Evolutionary conservation across 2,329 filamentous ascomycete species (phyloP), one percentile per base, ranked within the genome.

Genomic region (Fusarium subtropicale): DNA sequence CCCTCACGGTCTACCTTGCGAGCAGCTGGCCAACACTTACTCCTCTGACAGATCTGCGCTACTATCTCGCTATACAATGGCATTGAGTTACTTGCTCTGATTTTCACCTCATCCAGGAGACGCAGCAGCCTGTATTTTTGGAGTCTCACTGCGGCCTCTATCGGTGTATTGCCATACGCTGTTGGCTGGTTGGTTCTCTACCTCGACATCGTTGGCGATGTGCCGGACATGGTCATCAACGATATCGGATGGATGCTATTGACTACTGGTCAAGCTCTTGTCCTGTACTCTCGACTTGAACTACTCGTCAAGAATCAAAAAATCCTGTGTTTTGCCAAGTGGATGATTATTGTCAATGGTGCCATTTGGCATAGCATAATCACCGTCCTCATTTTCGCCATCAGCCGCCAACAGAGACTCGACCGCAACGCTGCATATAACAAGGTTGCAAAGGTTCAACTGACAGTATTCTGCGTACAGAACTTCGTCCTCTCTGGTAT

Each of bases 251-350:
- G 67, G 67, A 57, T 68, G 11, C 67, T 71, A 18, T 18, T 71
- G 42, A 65, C 65, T 24, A 71, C 67, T n/a, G 65, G 63, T 15
- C 67, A 70, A 36, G 54, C 67, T 24, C 39, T 70, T 30, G 67
- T 70, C 56, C 45, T 71, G 6, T 71, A 70, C 51, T 70, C 67
- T 33, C 67, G 67, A 38, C 64, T 70, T 24, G 60, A 57, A 41
- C 46, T 70, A 5, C 36, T 70, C 15, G 22, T 71, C 13, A 54
- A 60, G 26, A 68, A 41, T 45, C 26, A 39, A 3, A 34, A 33
- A 18, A 28, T 65, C 20, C 46, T 70, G 16, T 34, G 44, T 12
- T 24, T 53, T 5, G 39, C 45, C 10, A 68, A 64, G 33, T 68
- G 67, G 59, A 68, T 71, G 41, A 61, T 70, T 5, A 56, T 71